Evolutionary conservation across 352 stramenopile genomes (phyloP).

Genomic region (Plasmopara viticola): DNA sequence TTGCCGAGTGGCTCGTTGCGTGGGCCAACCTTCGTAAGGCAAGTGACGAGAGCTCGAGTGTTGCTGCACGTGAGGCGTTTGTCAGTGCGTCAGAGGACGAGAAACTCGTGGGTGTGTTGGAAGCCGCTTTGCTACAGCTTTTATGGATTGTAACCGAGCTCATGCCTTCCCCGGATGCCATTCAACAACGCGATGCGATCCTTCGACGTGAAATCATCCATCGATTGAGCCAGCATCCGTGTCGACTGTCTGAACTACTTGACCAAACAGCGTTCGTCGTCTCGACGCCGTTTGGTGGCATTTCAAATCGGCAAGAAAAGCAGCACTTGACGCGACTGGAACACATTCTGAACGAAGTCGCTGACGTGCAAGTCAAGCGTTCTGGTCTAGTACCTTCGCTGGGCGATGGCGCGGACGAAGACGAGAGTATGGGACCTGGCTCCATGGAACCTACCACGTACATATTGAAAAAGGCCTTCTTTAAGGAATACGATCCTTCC

Average conservation of each 20-base stretch:
- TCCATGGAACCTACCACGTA: constrained; percentile 75
- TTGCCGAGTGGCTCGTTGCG: constrained; percentile 66
- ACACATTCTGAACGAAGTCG: constrained; percentile 61
- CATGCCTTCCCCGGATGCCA: constrained; percentile 50
- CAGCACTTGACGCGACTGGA: constrained; percentile 60
- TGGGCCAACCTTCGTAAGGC: constrained; percentile 46
- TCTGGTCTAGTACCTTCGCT: constrained; percentile 31
- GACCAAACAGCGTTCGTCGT: constrained; percentile 77
- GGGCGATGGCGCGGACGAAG: constrained; percentile 26
- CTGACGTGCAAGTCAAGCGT: constrained; percentile 56
- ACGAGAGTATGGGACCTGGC: constrained; percentile 27
- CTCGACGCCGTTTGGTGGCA: constrained; percentile 56
- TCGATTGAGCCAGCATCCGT: constrained; percentile 66
- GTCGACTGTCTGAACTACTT: constrained; percentile 60
- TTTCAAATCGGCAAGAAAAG: constrained; percentile 55
- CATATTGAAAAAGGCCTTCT: constrained; percentile 71
- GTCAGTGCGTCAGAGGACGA: constrained; percentile 34
- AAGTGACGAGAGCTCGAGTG: constrained; percentile 33
- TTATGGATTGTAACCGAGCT: constrained; percentile 86
- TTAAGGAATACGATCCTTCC: constrained; percentile 70
- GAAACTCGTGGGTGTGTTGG: constrained; percentile 60
- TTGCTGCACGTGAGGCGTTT: constrained; percentile 21
- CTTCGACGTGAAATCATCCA: constrained; percentile 87
- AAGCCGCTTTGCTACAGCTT: constrained; percentile 74
- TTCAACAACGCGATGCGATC: constrained; percentile 51